phyloP scores from a whole-genome alignment of 352 stramenopile genomes.

The Pythium sukuiense region DNA sequence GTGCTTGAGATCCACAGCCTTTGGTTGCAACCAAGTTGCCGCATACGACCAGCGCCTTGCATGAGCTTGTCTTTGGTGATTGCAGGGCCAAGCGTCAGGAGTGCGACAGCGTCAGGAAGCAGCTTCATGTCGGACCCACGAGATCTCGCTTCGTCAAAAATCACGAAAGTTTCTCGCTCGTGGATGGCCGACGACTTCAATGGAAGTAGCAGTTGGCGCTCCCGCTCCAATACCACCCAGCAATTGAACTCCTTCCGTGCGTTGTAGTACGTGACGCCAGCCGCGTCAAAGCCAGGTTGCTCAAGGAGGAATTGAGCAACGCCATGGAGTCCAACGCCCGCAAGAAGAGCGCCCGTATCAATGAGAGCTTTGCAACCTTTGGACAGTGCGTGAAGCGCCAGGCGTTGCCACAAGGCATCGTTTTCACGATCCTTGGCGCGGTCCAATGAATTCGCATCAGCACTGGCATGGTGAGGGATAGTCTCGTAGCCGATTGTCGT shows the following conservation, averaged over 20 bases:
- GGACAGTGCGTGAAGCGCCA: constrained; percentile 43
- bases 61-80: constrained; percentile 93
- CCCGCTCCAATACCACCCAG: constrained; percentile 80
- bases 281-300: constrained; percentile 28
- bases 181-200: constrained; percentile 67
- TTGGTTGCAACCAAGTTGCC: constrained; percentile 63
- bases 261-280: constrained; percentile 87
- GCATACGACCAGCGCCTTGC: constrained; percentile 89
- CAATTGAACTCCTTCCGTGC: constrained; percentile 41
- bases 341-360: constrained; percentile 82
- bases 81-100: constrained; percentile 87
- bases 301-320: constrained; percentile 53
- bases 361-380: constrained; percentile 69
- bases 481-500: constrained; percentile 36
- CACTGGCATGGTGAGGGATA: too few species aligned
- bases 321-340: constrained; percentile 51
- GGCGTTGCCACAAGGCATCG: constrained; percentile 33
- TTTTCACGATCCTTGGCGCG: too few species aligned
- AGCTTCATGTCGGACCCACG: constrained; percentile 90
- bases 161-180: constrained; percentile 85
- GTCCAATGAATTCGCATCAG: too few species aligned
- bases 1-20: constrained; percentile 66
- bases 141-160: constrained; percentile 90
- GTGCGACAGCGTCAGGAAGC: constrained; percentile 49
- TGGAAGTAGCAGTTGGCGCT: constrained; percentile 36